Evolutionary conservation across 306 rosid genomes (phyloP).

Genomic region (Mucuna pruriens): DNA sequence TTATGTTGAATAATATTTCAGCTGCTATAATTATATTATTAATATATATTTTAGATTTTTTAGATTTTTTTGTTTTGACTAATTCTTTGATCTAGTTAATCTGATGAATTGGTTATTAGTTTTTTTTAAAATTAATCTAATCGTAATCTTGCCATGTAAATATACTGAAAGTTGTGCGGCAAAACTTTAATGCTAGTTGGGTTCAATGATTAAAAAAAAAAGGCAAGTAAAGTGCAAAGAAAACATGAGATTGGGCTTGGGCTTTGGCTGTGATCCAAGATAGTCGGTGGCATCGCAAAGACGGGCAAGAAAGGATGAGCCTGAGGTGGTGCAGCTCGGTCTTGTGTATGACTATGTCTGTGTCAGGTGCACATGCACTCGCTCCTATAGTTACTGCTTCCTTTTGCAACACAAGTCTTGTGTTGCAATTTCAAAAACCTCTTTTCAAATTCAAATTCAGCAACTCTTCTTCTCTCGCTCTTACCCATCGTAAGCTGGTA

Average conservation of each 20-base stretch:
- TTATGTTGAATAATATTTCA: too few species aligned
- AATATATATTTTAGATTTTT: too few species aligned
- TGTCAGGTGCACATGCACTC: neutral
- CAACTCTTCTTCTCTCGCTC: constrained; percentile 30
- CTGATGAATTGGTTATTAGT: too few species aligned
- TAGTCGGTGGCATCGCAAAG: neutral
- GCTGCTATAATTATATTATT: too few species aligned
- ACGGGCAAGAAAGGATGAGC: constrained; percentile 21
- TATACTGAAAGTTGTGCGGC: too few species aligned
- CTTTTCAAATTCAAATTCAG: constrained; percentile 33
- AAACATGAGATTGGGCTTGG: neutral
- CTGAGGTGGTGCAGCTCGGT: constrained; percentile 39
- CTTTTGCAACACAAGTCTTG: neutral
- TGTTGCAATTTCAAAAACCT: constrained; percentile 27
- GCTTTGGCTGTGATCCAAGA: neutral
- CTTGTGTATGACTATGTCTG: neutral
- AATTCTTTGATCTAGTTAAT: too few species aligned
- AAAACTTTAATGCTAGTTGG: too few species aligned
- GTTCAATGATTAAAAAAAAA: too few species aligned
- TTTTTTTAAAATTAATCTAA: too few species aligned
- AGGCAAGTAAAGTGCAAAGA: too few species aligned
- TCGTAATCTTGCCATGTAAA: too few species aligned
- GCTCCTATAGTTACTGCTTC: neutral
- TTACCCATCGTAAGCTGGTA: constrained; percentile 34
- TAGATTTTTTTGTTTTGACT: too few species aligned